These are phyloP conservation scores for Neonectria magnoliae DNA, from an alignment of 2,329 filamentous ascomycete genomes.

Conservation along the genomic window DNA sequence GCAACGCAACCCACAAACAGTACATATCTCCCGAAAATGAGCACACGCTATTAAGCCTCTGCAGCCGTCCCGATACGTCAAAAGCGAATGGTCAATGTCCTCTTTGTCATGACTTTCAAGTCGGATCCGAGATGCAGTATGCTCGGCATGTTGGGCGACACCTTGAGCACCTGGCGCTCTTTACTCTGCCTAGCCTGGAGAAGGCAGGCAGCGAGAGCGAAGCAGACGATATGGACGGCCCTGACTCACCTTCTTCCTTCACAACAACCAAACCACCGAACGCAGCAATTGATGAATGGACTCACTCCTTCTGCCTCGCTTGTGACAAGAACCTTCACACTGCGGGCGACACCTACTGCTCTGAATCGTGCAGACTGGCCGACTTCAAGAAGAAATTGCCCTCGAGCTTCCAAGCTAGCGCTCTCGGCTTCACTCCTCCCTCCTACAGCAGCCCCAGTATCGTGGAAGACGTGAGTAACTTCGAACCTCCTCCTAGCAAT, in stretches of 20 bases:
- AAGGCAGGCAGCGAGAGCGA: too few relatives aligned
- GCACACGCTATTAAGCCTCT: too few relatives aligned
- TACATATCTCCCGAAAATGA: too few relatives aligned
- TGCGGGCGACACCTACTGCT: constrained; percentile 86
- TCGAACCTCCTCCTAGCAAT: constrained; percentile 24
- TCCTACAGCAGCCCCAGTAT: constrained; percentile 50
- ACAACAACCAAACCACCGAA: constrained; percentile 27
- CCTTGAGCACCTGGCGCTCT: too few relatives aligned
- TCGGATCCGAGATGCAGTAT: too few relatives aligned
- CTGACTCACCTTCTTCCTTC: constrained; percentile 19
- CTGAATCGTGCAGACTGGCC: constrained; percentile 87
- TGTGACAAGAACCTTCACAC: constrained; percentile 85
- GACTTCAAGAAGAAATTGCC: constrained; percentile 80
- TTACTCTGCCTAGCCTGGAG: too few relatives aligned
- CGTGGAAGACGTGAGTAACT: constrained; percentile 53
- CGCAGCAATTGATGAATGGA: constrained; percentile 71
- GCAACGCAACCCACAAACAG: too few relatives aligned
- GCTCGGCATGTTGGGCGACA: too few relatives aligned
- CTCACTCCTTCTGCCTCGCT: constrained; percentile 90
- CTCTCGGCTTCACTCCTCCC: constrained; percentile 61
- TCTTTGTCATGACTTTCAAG: too few relatives aligned
- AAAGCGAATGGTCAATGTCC: too few relatives aligned
- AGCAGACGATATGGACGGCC: background rate
- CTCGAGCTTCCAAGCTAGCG: constrained; percentile 67
- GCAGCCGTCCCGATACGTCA: too few relatives aligned